Evolutionary conservation across 164 flowering plant species (phyloP), one percentile per base, ranked within the genome.

Genomic region (Taxillus chinensis): DNA sequence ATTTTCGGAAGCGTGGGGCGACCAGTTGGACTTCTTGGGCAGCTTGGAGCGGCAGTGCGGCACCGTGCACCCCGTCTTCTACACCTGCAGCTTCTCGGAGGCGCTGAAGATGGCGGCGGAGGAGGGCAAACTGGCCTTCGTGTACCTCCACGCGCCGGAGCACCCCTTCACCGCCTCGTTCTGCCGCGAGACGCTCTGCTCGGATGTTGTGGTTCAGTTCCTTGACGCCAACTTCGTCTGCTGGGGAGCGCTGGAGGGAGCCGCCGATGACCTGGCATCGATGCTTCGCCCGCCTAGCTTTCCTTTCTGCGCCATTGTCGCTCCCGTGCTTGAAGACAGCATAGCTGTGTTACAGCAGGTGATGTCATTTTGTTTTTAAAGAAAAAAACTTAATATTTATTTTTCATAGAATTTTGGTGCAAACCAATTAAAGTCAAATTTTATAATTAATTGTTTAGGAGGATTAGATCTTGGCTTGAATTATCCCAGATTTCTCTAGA

Each of bases 211-310:
- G 16, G 78, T 75, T 16, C 89, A 85, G 79, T 85, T 76, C 61
- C 81, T 89, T 52, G 87, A 86, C 71, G 86, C 81, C 6, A 89
- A 89, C 58, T 89, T 85, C 67, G 81, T 86, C 61, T 73, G 69
- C 59, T 89, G 96, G 96, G 90, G 85, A 17, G 83, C 77, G 17
- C 55, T 85, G 41, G 78, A 70, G 7, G 89, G 80, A 40, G 96
- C 86, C 43, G 92, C 92, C 12, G 15, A 75, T 60, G 78, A 76
- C 17, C 74, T 89, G 89, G 71, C 75, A 17, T 39, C 69, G 2
- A 69, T 75, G 0, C 55, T 86, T 56, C 64, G 63, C 52, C 86
- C 81, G 45, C 57, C 66, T 1, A 72, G 75, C 57, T 86, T 80
- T 57, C 96, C 96, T 0, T 86, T 78, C 60, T 84, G 86, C 73